Base-by-base conservation (phyloP, 371 early-diverging fungal genomes). In the Entomophthora muscae region DNA sequence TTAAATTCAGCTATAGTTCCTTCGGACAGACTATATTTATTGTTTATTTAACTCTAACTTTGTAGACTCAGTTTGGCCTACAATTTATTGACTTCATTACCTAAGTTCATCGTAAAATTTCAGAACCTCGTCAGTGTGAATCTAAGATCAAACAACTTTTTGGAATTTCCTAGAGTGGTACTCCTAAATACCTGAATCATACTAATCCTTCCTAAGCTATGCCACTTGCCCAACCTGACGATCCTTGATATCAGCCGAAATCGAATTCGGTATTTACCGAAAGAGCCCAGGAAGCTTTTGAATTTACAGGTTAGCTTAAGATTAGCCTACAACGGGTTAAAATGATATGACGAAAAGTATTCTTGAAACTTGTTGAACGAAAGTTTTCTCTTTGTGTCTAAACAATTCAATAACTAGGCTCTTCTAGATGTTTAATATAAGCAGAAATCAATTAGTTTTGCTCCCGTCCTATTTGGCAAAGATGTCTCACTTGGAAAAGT, bases 241-340 rank as follows among this genome's bases (percentile, higher is more conserved):
- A 63, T 66, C 3, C 63, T 66, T 29, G 66, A 66, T 63, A 56
- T 66, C 27, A 66, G 66, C 52, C 62, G 56, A 31, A 66, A 66
- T 52, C 53, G 30, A 32, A 66, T 66, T 31, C 55, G 51, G 12
- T 63, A 63, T 17, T 29, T 66, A 26, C 66, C 66, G n/a, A 33
- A 63, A 13, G 58, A 63, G 30, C 63, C 63, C 32, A 42, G 56
- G 24, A 62, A 57, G 29, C 42, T 66, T 26, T 53, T 66, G 28
- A 29, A 62, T 28, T 56, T 66, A 30, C 52, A 53, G 66, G 66
- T 66, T 32, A 33, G 42, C 42, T 42, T n/a, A n/a, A n/a, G n/a
- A n/a, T n/a, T n/a, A n/a, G n/a, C n/a, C n/a, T n/a, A n/a, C n/a
- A n/a, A n/a, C n/a, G n/a, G n/a, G n/a, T n/a, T n/a, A n/a, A n/a